Base-by-base conservation (phyloP, 1,284 basidiomycete species). In the Ganoderma multipileum region DNA sequence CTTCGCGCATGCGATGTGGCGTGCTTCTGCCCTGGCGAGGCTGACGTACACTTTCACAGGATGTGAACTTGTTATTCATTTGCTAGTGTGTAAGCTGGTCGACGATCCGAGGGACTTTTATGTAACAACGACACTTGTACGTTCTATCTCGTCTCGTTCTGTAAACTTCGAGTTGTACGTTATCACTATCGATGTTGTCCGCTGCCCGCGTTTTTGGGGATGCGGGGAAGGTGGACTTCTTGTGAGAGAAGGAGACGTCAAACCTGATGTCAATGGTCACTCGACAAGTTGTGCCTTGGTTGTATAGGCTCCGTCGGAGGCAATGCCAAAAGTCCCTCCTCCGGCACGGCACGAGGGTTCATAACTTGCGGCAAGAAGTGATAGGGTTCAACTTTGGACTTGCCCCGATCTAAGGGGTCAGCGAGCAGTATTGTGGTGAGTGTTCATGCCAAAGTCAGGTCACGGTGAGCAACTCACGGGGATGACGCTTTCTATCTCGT, bases 61-160 rank as follows among this genome's bases (percentile, higher is more conserved):
- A 89, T 66, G 87, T 85, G 4, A 84, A 81, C 68, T 66, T 89
- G 58, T 76, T 87, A 78, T 89, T 89, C 73, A 87, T 89, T 38
- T 86, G 84, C 68, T 87, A 74, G 80, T 50, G 61, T 60, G 16
- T 20, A 2, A 28, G 26, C 12, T 26, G 11, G 36, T 28, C 38
- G 38, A 41, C 36, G 23, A 39, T 60, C 39, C 26, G 23, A 23
- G n/a, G 58, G 4, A 60, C 38, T 30, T 38, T 38, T 38, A 9
- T 18, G n/a, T 33, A 33, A 33, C 33, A 3, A 33, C 8, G 23
- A 26, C 14, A 16, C 39, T 28, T 42, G 58, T 60, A 41, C 26
- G 33, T 26, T 41, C 12, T 11, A 18, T 39, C n/a, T 14, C 12
- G n/a, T 12, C 33, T 39, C 20, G 33, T 38, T 36, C 12, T 12